Evolutionary conservation across 371 early-diverging fungal species (phyloP), one percentile per base, ranked within the genome.

Genomic region (Mortierella sp.): DNA sequence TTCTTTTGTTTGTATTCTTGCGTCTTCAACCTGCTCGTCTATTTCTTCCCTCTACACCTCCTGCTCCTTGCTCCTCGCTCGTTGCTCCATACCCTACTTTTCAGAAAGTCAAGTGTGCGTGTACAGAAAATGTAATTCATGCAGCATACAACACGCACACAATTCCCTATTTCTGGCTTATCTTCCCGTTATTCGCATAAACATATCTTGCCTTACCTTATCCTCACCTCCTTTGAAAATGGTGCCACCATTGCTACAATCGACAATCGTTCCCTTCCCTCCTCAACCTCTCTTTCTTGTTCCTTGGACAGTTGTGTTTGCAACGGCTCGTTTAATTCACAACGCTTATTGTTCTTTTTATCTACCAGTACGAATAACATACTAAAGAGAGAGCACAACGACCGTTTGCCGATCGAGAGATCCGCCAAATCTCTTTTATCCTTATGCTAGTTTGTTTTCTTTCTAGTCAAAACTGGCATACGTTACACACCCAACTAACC

Each of bases 401-500:
- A n/a, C 54, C 35, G 14, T 74, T 32, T 54, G 49, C 56, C 55
- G 51, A 63, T 63, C 74, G 56, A 41, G 51, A 44, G 51, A 44
- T 74, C 29, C 35, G 58, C 44, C 55, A 74, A 73, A 54, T 32
- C 38, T 24, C 56, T 54, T 73, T 49, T 49, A 54, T 35, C 38
- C 32, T 54, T 38, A 35, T 51, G 63, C 63, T 35, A 18, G 63
- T 72, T 21, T 18, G 35, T 49, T 51, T 72, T 49, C 29, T 51
- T 51, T 46, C 51, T 54, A 35, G 51, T 72, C 54, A 49, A 21
- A 41, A 49, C 46, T 35, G n/a, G 43, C 46, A 46, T 72, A 44
- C 18, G 63, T 63, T 63, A 63, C 63, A 63, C 63, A 63, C 63
- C 38, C 63, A 63, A 63, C 63, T 63, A 63, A 63, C 63, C 63